Conservation (phyloP, 140 eudicot genomes). For the Bidens hawaiensis region DNA sequence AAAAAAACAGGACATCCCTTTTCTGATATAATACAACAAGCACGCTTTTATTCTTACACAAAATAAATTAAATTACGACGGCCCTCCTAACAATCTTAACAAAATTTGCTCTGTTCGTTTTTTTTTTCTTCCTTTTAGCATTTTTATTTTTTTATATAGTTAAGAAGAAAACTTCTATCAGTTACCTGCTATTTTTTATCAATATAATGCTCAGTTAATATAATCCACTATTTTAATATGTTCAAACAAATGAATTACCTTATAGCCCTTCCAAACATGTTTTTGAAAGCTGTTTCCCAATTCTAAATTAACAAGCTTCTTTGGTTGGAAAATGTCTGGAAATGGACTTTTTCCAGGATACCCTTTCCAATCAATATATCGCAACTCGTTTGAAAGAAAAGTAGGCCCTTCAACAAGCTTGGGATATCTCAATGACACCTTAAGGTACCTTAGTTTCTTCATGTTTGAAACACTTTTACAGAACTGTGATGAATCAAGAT, state of each 20-base stretch:
- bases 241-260: not conserved
- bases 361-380: not conserved
- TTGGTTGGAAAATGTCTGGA: slow-evolving; percentile 6
- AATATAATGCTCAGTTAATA: too few relatives aligned
- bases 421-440: not conserved
- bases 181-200: not conserved
- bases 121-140: not conserved
- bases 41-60: too few relatives aligned
- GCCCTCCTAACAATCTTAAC: too few relatives aligned
- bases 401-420: not conserved
- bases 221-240: not conserved
- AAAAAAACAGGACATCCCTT: too few relatives aligned
- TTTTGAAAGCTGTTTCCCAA: not conserved
- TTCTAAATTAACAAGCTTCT: not conserved
- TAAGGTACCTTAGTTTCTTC: not conserved
- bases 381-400: too few relatives aligned
- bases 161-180: not conserved
- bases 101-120: too few relatives aligned
- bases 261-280: not conserved
- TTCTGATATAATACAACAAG: too few relatives aligned
- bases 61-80: too few relatives aligned
- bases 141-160: too few relatives aligned
- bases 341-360: not conserved
- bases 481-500: not conserved
- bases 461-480: not conserved